Evolutionary conservation across 768 basidiomycete genomes (phyloP).

Genomic region (Sporobolomyces pararoseus): DNA sequence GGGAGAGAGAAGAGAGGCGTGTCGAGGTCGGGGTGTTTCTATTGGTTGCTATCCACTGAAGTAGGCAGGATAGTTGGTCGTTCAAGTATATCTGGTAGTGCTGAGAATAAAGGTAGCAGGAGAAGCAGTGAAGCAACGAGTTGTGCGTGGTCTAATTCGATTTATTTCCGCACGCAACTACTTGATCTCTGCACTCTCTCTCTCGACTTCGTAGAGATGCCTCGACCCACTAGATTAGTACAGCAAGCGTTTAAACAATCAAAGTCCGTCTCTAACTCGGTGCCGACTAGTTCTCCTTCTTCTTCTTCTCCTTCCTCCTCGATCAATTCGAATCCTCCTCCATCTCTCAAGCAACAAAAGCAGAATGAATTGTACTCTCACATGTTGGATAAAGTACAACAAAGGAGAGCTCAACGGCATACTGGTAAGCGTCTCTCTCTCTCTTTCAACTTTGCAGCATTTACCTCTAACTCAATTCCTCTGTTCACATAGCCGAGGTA

Average conservation of each 20-base stretch:
- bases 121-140: too few species aligned
- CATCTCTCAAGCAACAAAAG: constrained; percentile 1
- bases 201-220: background rate
- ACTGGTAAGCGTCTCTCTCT: constrained; percentile 9
- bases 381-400: constrained; percentile 33
- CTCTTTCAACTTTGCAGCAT: background rate
- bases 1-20: background rate
- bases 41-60: too few species aligned
- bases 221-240: background rate
- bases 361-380: constrained; percentile 11
- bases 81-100: too few species aligned
- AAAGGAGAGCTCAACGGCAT: constrained; percentile 23
- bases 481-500: constrained; percentile 13
- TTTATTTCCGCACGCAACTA: too few species aligned
- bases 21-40: background rate
- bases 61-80: too few species aligned
- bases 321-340: background rate
- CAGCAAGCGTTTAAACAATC: background rate
- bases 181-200: background rate
- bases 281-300: background rate
- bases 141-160: background rate
- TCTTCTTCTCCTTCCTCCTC: constrained; percentile 6
- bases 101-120: too few species aligned
- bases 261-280: background rate
- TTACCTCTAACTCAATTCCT: background rate